Conservation (phyloP, 352 stramenopile species). For the Thalassiosira mediterranea region DNA sequence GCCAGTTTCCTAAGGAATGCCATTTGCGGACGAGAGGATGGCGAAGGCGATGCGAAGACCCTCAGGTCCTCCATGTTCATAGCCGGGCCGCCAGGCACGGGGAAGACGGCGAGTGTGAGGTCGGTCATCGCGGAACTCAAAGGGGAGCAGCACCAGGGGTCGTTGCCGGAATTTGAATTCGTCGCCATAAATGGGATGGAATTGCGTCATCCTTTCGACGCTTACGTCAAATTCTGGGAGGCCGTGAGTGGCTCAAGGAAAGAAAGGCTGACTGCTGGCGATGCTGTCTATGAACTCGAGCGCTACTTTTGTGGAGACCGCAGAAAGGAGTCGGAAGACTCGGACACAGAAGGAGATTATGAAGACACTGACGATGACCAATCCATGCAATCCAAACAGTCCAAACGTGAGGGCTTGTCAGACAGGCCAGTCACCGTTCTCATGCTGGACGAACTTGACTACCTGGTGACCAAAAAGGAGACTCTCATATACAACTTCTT, state of each 20-base stretch:
- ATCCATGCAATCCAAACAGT: no score
- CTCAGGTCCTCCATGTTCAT: slow-evolving; percentile 73
- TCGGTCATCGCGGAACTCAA: slow-evolving; percentile 75
- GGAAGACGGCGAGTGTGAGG: slow-evolving; percentile 82
- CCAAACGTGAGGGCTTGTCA: slow-evolving; percentile 25
- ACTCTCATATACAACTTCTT: slow-evolving; percentile 88
- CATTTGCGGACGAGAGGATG: slow-evolving; percentile 48
- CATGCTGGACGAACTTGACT: slow-evolving; percentile 88
- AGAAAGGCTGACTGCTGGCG: slow-evolving; percentile 50
- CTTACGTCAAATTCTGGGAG: slow-evolving; percentile 85
- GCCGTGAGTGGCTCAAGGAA: slow-evolving; percentile 60
- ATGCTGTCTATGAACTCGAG: slow-evolving; percentile 68
- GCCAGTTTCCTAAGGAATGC: slow-evolving; percentile 64
- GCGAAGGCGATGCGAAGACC: slow-evolving; percentile 9
- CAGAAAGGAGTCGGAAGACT: slow-evolving; percentile 12
- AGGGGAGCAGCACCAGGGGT: slow-evolving; percentile 57
- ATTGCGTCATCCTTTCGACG: slow-evolving; percentile 82
- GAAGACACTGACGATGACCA: no score
- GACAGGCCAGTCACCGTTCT: slow-evolving; percentile 70
- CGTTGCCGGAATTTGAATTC: slow-evolving; percentile 82
- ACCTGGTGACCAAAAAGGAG: slow-evolving; percentile 85
- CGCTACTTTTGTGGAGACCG: slow-evolving; percentile 68
- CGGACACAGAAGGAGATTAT: slow-evolving; percentile 10
- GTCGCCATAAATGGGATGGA: slow-evolving; percentile 86
- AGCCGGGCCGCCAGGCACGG: slow-evolving; percentile 73